A percentile compares a stretch with the other conserved stretches of the same genome.
Conservation (phyloP, 75 land plant species). For the Cupressus sempervirens region DNA sequence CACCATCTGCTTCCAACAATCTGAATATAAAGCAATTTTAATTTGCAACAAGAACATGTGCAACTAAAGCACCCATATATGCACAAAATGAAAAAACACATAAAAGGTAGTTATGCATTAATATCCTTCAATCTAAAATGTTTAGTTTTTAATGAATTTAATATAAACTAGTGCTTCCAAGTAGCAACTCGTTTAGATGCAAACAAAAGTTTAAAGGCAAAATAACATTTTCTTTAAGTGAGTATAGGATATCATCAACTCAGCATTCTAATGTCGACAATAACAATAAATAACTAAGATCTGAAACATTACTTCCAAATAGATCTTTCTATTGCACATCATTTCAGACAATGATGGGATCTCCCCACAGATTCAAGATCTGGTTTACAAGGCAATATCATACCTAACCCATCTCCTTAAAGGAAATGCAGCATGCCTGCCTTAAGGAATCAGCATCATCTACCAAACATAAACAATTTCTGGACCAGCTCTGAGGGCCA, state of each 20-base stretch:
- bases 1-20: not conserved
- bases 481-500: too few species aligned
- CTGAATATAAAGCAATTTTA: not conserved
- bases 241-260: not conserved
- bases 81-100: not conserved
- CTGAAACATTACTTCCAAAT: too few species aligned
- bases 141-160: not conserved
- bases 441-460: not conserved
- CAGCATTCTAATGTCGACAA: not conserved
- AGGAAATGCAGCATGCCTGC: too few species aligned
- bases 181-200: not conserved
- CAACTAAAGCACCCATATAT: not conserved
- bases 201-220: not conserved
- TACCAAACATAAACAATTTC: too few species aligned
- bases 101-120: not conserved
- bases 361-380: not conserved
- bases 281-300: not conserved
- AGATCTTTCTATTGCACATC: too few species aligned
- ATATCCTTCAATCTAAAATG: not conserved
- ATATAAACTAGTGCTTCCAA: slow-evolving; percentile 1
- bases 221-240: not conserved
- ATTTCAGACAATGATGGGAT: not conserved
- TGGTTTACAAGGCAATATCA: not conserved
- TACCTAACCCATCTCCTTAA: too few species aligned
- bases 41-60: not conserved